Evolutionary conservation across 2,329 filamentous ascomycete genomes (phyloP).

Genomic region (Shiraia bambusicola): DNA sequence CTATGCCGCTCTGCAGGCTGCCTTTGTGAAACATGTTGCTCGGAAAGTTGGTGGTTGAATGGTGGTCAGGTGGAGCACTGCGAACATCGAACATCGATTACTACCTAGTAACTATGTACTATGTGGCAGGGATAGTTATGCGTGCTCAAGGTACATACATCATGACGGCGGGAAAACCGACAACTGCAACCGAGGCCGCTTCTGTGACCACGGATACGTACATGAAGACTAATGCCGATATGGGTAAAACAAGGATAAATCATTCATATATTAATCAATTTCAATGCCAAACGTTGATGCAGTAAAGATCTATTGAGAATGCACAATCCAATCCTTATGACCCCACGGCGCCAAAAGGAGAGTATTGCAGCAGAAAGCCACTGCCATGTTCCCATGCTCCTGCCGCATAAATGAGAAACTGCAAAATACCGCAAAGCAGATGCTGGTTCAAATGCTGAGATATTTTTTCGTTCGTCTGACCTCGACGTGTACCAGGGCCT

Average conservation of each 20-base stretch:
- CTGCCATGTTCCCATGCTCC: conserved; percentile 19
- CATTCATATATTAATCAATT: neutral
- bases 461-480: conserved; percentile 6
- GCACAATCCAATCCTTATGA: conserved; percentile 25
- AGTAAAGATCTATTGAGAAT: conserved; percentile 35
- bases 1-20: conserved; percentile 77
- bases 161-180: conserved; percentile 12
- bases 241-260: neutral
- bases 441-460: conserved; percentile 21
- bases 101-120: too few species aligned
- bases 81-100: too few species aligned
- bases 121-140: conserved; percentile 14
- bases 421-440: conserved; percentile 23
- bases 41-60: conserved; percentile 6
- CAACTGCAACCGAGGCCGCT: conserved; percentile 10
- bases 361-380: conserved; percentile 26
- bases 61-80: conserved; percentile 18
- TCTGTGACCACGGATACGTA: neutral
- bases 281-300: conserved; percentile 6
- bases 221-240: neutral
- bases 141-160: conserved; percentile 9
- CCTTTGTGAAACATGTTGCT: conserved; percentile 76
- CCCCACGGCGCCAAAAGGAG: conserved; percentile 35
- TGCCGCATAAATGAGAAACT: conserved; percentile 11
- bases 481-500: neutral